Evolutionary conservation across 192 early-diverging fungal species (phyloP).

Genomic region (Backusella tuberculispora): DNA sequence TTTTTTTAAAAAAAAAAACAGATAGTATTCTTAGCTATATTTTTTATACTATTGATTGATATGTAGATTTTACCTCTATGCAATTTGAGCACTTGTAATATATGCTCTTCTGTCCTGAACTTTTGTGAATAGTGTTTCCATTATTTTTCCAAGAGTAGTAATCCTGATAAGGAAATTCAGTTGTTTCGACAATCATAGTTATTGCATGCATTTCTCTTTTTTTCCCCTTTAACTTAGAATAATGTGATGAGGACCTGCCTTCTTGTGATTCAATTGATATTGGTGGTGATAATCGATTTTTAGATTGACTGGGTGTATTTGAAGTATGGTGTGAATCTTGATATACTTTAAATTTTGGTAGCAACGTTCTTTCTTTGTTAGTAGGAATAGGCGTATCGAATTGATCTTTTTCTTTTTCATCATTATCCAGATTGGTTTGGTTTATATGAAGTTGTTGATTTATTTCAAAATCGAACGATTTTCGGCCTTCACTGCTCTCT

Average conservation of each 20-base stretch:
- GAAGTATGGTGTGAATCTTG: not conserved
- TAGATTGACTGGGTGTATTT: not conserved
- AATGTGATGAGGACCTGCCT: not conserved
- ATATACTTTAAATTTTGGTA: not conserved
- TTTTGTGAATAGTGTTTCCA: slow-evolving; percentile 46
- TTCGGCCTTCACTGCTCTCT: not conserved
- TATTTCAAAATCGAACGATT: not conserved
- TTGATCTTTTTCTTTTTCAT: not conserved
- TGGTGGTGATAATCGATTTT: not conserved
- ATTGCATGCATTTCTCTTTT: slow-evolving; percentile 63
- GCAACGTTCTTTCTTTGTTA: not conserved
- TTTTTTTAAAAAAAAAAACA: not conserved
- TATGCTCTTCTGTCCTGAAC: slow-evolving; percentile 42
- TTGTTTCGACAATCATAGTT: slow-evolving; percentile 56
- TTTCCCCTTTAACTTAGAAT: slow-evolving; percentile 44
- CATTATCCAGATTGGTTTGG: not conserved
- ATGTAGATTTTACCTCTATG: slow-evolving; percentile 33
- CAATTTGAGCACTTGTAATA: slow-evolving; percentile 49
- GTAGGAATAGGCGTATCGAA: too few species aligned
- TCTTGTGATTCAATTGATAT: not conserved
- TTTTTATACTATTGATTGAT: slow-evolving; percentile 22
- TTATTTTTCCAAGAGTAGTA: slow-evolving; percentile 47
- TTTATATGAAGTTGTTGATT: not conserved
- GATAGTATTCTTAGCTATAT: not conserved
- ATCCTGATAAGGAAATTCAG: slow-evolving; percentile 37